Evolutionary conservation across 2,329 filamentous ascomycete species (phyloP).

Genomic region (Phaeoacremonium minimum): DNA sequence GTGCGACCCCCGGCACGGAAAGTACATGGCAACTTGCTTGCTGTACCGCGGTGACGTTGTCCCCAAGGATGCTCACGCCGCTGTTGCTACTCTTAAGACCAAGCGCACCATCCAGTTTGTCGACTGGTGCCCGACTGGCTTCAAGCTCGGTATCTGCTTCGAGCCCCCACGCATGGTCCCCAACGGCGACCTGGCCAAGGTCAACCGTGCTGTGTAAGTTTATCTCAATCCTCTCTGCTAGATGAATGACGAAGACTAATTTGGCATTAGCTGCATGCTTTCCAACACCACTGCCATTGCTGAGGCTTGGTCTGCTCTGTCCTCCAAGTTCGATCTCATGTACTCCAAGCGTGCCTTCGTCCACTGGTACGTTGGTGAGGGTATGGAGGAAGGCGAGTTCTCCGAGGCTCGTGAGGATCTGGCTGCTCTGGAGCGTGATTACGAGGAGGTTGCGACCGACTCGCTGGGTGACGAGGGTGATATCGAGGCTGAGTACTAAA

Average conservation of each 20-base stretch:
- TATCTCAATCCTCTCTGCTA: no score
- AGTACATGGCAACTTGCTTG: slow-evolving; percentile 99
- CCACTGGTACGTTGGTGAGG: slow-evolving; percentile 99
- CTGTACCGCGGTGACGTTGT: slow-evolving; percentile 98
- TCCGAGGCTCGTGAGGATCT: slow-evolving; percentile 98
- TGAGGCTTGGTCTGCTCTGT: slow-evolving; percentile 95
- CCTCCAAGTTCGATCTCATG: slow-evolving; percentile 99
- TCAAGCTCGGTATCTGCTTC: slow-evolving; percentile 99
- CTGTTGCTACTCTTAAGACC: slow-evolving; percentile 95
- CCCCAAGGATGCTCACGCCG: slow-evolving; percentile 88
- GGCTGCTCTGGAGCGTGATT: slow-evolving; percentile 95
- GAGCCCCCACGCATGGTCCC: slow-evolving; percentile 94
- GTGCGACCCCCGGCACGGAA: slow-evolving; percentile 96
- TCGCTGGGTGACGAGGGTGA: slow-evolving; percentile 84
- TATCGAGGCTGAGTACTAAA: slow-evolving; percentile 87
- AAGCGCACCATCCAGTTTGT: slow-evolving; percentile 99
- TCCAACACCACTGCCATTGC: slow-evolving; percentile 98
- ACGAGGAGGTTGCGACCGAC: slow-evolving; percentile 97
- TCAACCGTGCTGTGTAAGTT: slow-evolving; percentile 94
- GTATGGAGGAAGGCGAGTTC: slow-evolving; percentile 99
- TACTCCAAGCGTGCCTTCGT: slow-evolving; percentile 99
- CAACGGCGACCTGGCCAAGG: slow-evolving; percentile 95
- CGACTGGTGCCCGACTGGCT: slow-evolving; percentile 99
- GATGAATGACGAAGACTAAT: neutral
- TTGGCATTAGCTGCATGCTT: slow-evolving; percentile 75